phyloP scores from a whole-genome alignment of 208 protist species.

The Vickermania spadyakhi region DNA sequence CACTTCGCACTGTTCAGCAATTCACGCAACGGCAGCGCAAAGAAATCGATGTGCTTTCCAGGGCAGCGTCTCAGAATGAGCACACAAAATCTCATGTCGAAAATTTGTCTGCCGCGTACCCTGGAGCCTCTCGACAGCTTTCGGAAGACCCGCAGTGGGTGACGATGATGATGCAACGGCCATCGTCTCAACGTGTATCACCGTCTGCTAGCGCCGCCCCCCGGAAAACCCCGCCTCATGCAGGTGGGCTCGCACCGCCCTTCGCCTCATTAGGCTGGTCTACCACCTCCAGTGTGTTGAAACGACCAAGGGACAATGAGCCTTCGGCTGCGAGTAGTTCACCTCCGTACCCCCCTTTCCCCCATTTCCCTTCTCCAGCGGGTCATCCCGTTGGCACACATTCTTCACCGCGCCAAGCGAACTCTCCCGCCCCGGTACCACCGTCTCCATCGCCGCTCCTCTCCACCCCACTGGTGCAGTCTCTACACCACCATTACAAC shows the following conservation, averaged over 20 bases:
- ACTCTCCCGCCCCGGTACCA: slow-evolving; percentile 2
- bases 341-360: too few relatives aligned
- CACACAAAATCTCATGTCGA: too few relatives aligned
- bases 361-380: too few relatives aligned
- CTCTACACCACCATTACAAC: slow-evolving; percentile 15
- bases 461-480: slow-evolving; percentile 33
- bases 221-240: background rate
- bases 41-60: slow-evolving; percentile 1
- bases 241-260: background rate
- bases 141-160: too few relatives aligned
- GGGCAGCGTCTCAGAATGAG: background rate
- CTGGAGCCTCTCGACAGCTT: background rate
- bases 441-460: slow-evolving; percentile 25
- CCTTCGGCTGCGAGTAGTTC: background rate
- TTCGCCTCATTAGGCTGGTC: slow-evolving; percentile 45
- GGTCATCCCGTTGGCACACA: background rate
- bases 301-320: slow-evolving; percentile 17
- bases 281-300: slow-evolving; percentile 24
- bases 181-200: too few relatives aligned
- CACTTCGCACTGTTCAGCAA: slow-evolving; percentile 12
- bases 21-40: slow-evolving; percentile 17
- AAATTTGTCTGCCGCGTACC: too few relatives aligned
- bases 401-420: slow-evolving; percentile 2
- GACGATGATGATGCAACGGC: too few relatives aligned
- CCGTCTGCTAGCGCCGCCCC: slow-evolving; percentile 2